Base-by-base conservation (phyloP, 805 yeast genomes). In the Kodamaea neixiangensis region DNA sequence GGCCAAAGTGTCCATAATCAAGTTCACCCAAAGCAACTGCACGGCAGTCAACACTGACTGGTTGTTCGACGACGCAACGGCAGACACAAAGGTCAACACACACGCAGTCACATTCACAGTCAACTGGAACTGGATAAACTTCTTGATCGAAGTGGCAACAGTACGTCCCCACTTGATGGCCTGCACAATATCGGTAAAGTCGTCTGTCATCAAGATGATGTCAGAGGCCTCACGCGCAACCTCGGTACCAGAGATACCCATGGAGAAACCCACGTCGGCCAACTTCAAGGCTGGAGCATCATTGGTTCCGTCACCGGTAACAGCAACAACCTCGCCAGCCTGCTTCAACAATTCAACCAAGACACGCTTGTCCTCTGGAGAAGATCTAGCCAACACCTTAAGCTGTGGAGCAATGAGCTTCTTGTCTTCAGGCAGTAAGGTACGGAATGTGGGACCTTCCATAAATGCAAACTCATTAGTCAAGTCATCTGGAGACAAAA, bases 91-190 rank as follows among this genome's bases (percentile, higher is more conserved):
- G 0, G 99, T 93, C 54, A 94, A 78, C 2, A 87, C 77, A 55
- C 93, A 97, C n/a, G 99, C 99, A 22, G 99, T 93, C 44, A 94
- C 81, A 64, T 94, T 94, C 46, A 94, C 99, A 5, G 98, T 94
- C 60, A 94, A 77, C 71, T 94, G 99, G 71, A 94, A 94, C 72
- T 94, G 99, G 66, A 94, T 84, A 64, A 94, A 94, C 67, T 94
- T 94, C 70, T 91, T 89, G 63, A 94, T 96, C 2, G 97, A 91
- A 25, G 87, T 85, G 17, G 96, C 86, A 54, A 94, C 98, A 48
- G 97, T 92, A 69, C 99, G 81, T 48, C 99, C 99, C 99, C 99
- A 94, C 69, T 90, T 89, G 62, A 94, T 89, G 18, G 99, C 99
- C 66, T 89, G 89, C 43, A 94, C 98, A 68, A 94, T 94, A 40